These are phyloP conservation scores for Penicillium alfredii DNA, from an alignment of 495 filamentous ascomycete species.

Conservation along the genomic window DNA sequence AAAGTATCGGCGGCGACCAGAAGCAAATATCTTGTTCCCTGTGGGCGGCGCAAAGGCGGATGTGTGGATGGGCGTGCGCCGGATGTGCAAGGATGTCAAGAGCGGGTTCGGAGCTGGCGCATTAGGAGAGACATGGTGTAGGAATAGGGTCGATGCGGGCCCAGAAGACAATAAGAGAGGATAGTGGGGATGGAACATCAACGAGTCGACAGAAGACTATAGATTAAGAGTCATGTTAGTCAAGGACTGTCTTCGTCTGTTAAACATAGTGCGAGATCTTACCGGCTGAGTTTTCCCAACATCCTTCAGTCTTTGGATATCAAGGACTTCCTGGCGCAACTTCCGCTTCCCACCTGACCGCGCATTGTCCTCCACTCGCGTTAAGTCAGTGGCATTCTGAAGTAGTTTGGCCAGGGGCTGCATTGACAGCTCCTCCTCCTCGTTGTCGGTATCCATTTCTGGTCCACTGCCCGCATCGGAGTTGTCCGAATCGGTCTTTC, in stretches of 20 bases:
- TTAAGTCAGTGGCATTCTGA: conserved; percentile 55
- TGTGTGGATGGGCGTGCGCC: conserved; percentile 70
- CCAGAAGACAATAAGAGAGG: conserved; percentile 87
- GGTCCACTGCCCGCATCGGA: conserved; percentile 36
- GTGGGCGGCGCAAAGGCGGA: conserved; percentile 60
- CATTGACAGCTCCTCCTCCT: conserved; percentile 55
- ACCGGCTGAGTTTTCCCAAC: conserved; percentile 54
- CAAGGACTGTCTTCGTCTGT: not conserved
- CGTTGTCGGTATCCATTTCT: conserved; percentile 52
- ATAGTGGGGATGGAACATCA: conserved; percentile 81
- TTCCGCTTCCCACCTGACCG: conserved; percentile 47
- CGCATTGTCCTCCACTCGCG: conserved; percentile 37
- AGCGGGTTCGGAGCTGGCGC: conserved; percentile 75
- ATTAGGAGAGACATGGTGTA: conserved; percentile 79
- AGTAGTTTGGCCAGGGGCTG: conserved; percentile 78
- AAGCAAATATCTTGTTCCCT: conserved; percentile 63
- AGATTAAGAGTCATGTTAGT: conserved; percentile 16
- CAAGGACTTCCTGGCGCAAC: conserved; percentile 77
- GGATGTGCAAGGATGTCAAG: conserved; percentile 82
- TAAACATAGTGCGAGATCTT: conserved; percentile 18
- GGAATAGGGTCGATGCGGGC: conserved; percentile 71
- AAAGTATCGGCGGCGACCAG: conserved; percentile 83
- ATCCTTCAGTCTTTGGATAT: conserved; percentile 71
- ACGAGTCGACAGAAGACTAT: conserved; percentile 72
- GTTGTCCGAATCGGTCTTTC: conserved; percentile 44